Evolutionary conservation across 257 asterid genomes (phyloP).

Genomic region (Solanum bukasovii): DNA sequence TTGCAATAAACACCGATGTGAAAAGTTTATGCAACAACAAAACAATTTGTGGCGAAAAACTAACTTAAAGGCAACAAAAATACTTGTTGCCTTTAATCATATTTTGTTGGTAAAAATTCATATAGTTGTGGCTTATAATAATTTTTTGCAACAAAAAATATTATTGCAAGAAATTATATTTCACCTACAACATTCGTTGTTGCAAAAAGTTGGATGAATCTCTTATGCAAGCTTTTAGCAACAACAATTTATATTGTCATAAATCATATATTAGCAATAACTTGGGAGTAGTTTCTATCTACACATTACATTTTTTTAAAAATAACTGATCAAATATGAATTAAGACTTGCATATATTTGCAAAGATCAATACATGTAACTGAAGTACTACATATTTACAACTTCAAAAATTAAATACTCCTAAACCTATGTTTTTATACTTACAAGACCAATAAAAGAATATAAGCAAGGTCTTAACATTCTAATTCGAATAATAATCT

Average conservation of each 20-base stretch:
- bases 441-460: not conserved
- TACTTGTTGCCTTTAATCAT: not conserved
- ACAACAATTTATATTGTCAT: not conserved
- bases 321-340: not conserved
- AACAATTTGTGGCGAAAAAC: not conserved
- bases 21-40: not conserved
- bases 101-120: not conserved
- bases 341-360: too few species aligned
- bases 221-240: not conserved
- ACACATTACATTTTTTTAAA: not conserved
- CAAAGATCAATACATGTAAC: not conserved
- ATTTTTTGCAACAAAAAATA: not conserved
- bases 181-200: not conserved
- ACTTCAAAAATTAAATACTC: not conserved
- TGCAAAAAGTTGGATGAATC: not conserved
- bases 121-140: not conserved
- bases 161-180: not conserved
- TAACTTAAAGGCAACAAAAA: not conserved
- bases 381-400: not conserved
- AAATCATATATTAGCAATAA: not conserved
- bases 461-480: not conserved
- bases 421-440: not conserved
- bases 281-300: not conserved
- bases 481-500: not conserved
- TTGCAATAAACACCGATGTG: not conserved